Conservation (phyloP, 1,284 basidiomycete species). For the Ustilago cynodontis region DNA sequence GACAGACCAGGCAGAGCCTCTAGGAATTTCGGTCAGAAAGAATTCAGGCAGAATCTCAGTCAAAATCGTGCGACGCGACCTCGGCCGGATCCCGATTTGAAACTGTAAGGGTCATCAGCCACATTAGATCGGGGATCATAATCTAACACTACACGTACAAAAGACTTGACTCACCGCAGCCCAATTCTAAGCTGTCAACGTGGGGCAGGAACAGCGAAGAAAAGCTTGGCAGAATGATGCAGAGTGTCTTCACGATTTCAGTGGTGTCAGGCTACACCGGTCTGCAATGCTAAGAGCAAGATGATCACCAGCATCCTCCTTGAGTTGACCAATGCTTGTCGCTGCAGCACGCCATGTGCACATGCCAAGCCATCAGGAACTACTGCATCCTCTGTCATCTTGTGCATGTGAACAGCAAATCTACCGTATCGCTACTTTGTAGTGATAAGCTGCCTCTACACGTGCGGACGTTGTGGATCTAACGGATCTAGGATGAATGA, state of each 20-base stretch:
- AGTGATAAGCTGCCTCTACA: background rate
- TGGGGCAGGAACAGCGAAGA: background rate
- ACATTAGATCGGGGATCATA: background rate
- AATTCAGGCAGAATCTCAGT: background rate
- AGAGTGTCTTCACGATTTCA: too few relatives aligned
- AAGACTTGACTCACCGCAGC: background rate
- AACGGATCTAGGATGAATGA: background rate
- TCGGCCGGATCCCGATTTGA: conserved; percentile 22
- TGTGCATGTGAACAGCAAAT: background rate
- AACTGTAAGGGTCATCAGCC: too few relatives aligned
- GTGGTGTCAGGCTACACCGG: too few relatives aligned
- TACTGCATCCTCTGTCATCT: background rate
- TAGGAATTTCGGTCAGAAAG: too few relatives aligned
- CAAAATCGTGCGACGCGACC: conserved; percentile 10
- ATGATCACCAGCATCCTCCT: background rate
- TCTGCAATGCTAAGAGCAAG: too few relatives aligned
- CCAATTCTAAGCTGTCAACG: background rate
- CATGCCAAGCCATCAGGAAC: background rate
- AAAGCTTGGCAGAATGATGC: background rate
- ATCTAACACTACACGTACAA: too few relatives aligned
- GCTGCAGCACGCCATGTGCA: background rate
- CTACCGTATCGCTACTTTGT: background rate
- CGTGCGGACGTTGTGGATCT: background rate
- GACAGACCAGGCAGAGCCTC: too few relatives aligned
- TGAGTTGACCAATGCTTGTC: background rate